Percentiles rank a stretch among this genome's conserved stretches.
Evolutionary conservation across 192 early-diverging fungal genomes (phyloP).

Genomic region (Linnemannia zychae): DNA sequence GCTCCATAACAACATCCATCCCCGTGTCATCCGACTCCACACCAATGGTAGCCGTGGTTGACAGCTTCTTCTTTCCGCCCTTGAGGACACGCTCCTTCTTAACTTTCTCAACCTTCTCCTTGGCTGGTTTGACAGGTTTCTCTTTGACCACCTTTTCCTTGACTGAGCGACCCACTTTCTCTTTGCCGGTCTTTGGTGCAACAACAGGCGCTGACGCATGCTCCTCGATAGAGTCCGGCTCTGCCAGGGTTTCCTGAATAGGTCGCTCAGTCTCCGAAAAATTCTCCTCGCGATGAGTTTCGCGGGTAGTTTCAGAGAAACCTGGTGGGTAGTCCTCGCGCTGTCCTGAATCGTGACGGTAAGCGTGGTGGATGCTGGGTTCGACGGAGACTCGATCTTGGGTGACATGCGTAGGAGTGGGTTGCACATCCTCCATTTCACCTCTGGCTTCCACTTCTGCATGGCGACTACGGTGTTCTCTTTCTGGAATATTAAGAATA

Average conservation of each 20-base stretch:
- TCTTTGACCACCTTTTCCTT: conserved; percentile 43
- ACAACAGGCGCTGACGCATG: not conserved
- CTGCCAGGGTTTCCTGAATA: not conserved
- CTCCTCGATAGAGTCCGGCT: not conserved
- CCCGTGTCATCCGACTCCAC: not conserved
- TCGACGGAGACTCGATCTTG: not conserved
- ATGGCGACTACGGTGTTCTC: conserved; percentile 6
- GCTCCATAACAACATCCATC: not conserved
- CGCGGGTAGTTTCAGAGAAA: not conserved
- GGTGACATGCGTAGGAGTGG: not conserved
- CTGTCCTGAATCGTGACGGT: not conserved
- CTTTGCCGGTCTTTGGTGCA: conserved; percentile 8
- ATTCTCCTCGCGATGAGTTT: not conserved
- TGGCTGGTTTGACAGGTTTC: conserved; percentile 21
- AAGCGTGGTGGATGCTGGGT: not conserved
- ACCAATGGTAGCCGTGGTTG: not conserved
- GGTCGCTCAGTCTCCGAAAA: not conserved
- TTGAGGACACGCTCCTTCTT: conserved; percentile 43
- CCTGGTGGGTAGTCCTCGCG: not conserved
- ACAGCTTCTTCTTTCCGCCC: conserved; percentile 32
- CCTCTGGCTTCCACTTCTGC: not conserved
- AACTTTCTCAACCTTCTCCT: conserved; percentile 35
- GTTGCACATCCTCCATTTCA: conserved; percentile 10
- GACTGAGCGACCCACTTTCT: conserved; percentile 3
- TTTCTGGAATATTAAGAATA: conserved; percentile 34